These are phyloP conservation scores for Acacia melanoxylon DNA, from an alignment of 306 rosid genomes.

Conservation along the genomic window DNA sequence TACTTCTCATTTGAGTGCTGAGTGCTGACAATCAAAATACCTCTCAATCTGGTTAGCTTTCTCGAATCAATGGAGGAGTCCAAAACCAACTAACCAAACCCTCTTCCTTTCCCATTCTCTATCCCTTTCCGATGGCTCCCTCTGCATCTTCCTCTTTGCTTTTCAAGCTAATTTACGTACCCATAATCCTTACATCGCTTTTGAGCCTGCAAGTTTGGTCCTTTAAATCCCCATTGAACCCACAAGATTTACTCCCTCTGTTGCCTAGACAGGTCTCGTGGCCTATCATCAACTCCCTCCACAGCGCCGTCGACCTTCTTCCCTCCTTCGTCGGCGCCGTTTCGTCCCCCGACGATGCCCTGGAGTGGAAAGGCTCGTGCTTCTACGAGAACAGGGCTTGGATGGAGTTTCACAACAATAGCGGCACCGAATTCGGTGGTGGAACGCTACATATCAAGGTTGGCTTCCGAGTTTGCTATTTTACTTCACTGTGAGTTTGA, in stretches of 20 bases:
- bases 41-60: background rate
- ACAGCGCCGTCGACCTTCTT: conserved; percentile 74
- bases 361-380: conserved; percentile 83
- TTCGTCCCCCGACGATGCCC: conserved; percentile 31
- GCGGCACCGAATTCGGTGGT: conserved; percentile 69
- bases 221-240: conserved; percentile 52
- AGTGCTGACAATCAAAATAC: background rate
- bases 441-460: conserved; percentile 96
- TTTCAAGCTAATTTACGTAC: background rate
- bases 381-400: conserved; percentile 79
- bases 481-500: background rate
- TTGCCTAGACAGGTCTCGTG: conserved; percentile 77
- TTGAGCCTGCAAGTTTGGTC: background rate
- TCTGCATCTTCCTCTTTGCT: conserved; percentile 20
- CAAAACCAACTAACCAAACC: background rate
- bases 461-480: background rate
- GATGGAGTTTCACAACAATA: conserved; percentile 78
- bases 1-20: background rate
- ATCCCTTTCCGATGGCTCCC: conserved; percentile 22
- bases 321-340: conserved; percentile 87
- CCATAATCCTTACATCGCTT: conserved; percentile 14
- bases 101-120: background rate
- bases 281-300: conserved; percentile 77
- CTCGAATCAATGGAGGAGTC: background rate
- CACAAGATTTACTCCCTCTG: conserved; percentile 69